These are phyloP conservation scores for Epithele typhae DNA, from an alignment of 768 basidiomycete genomes.

Conservation along the genomic window DNA sequence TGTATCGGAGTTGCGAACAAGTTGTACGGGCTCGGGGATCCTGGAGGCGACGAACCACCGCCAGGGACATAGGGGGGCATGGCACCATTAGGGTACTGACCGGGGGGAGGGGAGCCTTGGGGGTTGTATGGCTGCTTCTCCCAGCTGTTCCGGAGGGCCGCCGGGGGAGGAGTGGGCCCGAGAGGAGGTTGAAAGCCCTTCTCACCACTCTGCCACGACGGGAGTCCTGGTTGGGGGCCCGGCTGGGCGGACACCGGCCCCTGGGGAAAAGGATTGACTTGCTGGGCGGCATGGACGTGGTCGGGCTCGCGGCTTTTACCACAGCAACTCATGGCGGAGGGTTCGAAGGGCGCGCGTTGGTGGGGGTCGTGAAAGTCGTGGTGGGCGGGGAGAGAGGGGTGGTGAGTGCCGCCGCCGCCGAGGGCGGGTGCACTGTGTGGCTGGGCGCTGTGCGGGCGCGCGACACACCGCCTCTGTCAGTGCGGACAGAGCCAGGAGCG, in stretches of 20 bases:
- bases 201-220: constrained; percentile 34
- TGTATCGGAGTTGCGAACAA: constrained; percentile 3
- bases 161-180: constrained; percentile 45
- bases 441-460: too few species aligned
- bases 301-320: constrained; percentile 50
- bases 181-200: constrained; percentile 34
- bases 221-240: constrained; percentile 30
- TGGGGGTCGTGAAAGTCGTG: too few species aligned
- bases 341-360: too few species aligned
- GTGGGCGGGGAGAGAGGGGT: too few species aligned
- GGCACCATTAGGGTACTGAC: constrained; percentile 5
- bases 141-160: constrained; percentile 21
- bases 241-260: constrained; percentile 52
- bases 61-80: constrained; percentile 3
- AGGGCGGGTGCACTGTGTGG: neutral
- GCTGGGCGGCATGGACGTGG: constrained; percentile 29
- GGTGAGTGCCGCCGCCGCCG: too few species aligned
- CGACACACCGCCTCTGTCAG: too few species aligned
- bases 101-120: constrained; percentile 13
- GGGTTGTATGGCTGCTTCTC: constrained; percentile 6
- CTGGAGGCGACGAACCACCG: constrained; percentile 3
- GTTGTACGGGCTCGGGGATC: constrained; percentile 2
- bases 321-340: constrained; percentile 65
- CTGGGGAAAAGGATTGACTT: constrained; percentile 18
- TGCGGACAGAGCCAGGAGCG: too few species aligned